Percentiles rank a stretch among this genome's conserved stretches.
Evolutionary conservation across 1,139 yeast species (phyloP).

Genomic region (Hansenula anomala): DNA sequence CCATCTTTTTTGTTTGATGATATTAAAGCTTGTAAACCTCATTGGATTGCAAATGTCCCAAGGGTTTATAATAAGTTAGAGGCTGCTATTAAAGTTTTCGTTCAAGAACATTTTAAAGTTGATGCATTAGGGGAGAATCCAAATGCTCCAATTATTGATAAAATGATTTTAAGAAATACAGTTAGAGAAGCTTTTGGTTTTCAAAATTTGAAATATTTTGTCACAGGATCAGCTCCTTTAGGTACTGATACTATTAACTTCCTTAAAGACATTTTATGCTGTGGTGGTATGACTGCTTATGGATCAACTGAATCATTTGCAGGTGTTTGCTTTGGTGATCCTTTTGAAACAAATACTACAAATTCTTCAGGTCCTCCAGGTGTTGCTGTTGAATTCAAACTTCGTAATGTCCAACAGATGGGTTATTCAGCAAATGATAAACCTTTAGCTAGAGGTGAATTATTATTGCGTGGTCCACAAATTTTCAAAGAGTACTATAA

Average conservation of each 20-base stretch:
- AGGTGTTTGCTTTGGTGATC: slow-evolving; percentile 39
- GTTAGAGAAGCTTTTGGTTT: slow-evolving; percentile 47
- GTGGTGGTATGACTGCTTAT: slow-evolving; percentile 50
- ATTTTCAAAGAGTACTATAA: slow-evolving; percentile 53
- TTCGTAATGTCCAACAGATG: slow-evolving; percentile 55
- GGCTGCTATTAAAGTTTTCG: slow-evolving; percentile 28
- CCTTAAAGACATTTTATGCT: slow-evolving; percentile 42
- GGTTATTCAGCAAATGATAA: slow-evolving; percentile 46
- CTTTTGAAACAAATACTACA: slow-evolving; percentile 37
- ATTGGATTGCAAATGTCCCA: slow-evolving; percentile 51
- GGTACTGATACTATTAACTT: slow-evolving; percentile 43
- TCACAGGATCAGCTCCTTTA: slow-evolving; percentile 59
- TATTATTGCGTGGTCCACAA: slow-evolving; percentile 56
- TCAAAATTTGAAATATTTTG: slow-evolving; percentile 33
- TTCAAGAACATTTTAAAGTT: slow-evolving; percentile 22
- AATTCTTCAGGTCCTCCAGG: slow-evolving; percentile 51
- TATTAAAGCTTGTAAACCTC: slow-evolving; percentile 44
- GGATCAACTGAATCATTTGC: slow-evolving; percentile 66
- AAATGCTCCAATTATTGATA: slow-evolving; percentile 9
- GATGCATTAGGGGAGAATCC: slow-evolving; percentile 1
- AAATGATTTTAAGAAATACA: slow-evolving; percentile 25
- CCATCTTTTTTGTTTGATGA: slow-evolving; percentile 44
- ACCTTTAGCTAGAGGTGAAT: slow-evolving; percentile 43
- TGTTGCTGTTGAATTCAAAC: slow-evolving; percentile 43
- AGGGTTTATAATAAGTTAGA: slow-evolving; percentile 57